Evolutionary conservation across 257 asterid genomes (phyloP).

Genomic region (Linderniella brevidens): DNA sequence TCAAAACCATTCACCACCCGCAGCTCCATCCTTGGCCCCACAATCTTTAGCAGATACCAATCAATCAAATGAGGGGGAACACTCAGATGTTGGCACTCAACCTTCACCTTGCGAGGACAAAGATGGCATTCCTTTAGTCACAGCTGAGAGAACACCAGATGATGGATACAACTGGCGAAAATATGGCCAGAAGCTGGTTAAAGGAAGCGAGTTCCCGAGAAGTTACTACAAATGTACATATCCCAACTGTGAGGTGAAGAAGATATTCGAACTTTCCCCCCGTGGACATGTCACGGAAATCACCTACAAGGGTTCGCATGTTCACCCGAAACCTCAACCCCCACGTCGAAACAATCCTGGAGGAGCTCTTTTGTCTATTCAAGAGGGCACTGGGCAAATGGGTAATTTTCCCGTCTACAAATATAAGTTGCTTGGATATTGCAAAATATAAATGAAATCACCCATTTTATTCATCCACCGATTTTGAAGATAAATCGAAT

Average conservation of each 20-base stretch:
- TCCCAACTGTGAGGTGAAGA: slow-evolving; percentile 92
- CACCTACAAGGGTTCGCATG: slow-evolving; percentile 93
- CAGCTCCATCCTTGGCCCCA: slow-evolving; percentile 10
- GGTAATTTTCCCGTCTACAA: slow-evolving; percentile 28
- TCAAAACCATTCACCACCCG: slow-evolving; percentile 29
- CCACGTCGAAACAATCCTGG: slow-evolving; percentile 54
- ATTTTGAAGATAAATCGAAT: slow-evolving; percentile 40
- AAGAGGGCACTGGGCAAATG: slow-evolving; percentile 65
- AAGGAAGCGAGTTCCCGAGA: slow-evolving; percentile 95
- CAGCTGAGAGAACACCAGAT: slow-evolving; percentile 68
- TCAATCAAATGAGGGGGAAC: too few relatives aligned
- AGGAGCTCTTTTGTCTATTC: slow-evolving; percentile 53
- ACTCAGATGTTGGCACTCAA: slow-evolving; percentile 19
- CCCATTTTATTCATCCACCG: slow-evolving; percentile 10
- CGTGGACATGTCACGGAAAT: slow-evolving; percentile 85
- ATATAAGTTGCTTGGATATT: neutral
- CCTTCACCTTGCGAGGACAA: slow-evolving; percentile 37
- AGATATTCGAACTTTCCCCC: slow-evolving; percentile 85
- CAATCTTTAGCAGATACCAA: neutral
- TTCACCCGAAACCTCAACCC: slow-evolving; percentile 91
- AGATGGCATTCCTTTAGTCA: slow-evolving; percentile 28
- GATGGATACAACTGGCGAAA: slow-evolving; percentile 97
- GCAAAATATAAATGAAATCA: neutral
- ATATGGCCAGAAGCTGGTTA: slow-evolving; percentile 95
- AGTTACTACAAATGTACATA: slow-evolving; percentile 93